Evolutionary conservation across 1,139 yeast species (phyloP), one percentile per base, ranked within the genome.

Genomic region (Yamadazyma dendronema): DNA sequence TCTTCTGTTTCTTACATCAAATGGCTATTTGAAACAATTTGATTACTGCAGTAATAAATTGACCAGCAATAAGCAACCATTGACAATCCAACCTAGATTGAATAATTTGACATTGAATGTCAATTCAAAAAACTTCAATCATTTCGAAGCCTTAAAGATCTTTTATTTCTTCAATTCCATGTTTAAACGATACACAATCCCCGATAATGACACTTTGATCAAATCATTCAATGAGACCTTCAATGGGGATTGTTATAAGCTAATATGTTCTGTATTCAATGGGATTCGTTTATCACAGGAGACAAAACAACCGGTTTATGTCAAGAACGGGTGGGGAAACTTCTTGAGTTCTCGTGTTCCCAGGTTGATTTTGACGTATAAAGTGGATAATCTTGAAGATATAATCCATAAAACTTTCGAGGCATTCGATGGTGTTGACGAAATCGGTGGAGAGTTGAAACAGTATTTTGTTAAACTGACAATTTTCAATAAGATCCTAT

Each of bases 401-500:
- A 37, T 44, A n/a, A 33, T 54, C 5, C 42, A 54, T 2, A 41
- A 46, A 21, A 36, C 41, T 2, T 48, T 48, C 33, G 49, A 40
- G 26, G 33, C 25, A 19, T 40, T 46, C 14, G 39, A 37, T 9
- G 30, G 28, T 12, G 16, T 31, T 8, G 43, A 37, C 12, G 17
- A 21, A 3, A 23, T 33, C 25, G 38, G 59, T 39, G 76, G 69
- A 46, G 73, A 69, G 48, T 62, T 80, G 3, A 68, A 84, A 34
- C 81, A 77, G 43, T 75, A 70, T 14, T 79, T 84, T 39, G 54
- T 81, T 15, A 76, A 74, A 46, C 67, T 77, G 12, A 70, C 83
- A 43, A 53, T 64, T 9, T 54, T 55, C 40, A 56, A 61, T 40
- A 56, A 59, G 33, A 35, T 59, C n/a, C 62, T 78, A 14, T 66